phyloP scores from a whole-genome alignment of 495 filamentous ascomycete genomes.

The Podospora pseudocomata region DNA sequence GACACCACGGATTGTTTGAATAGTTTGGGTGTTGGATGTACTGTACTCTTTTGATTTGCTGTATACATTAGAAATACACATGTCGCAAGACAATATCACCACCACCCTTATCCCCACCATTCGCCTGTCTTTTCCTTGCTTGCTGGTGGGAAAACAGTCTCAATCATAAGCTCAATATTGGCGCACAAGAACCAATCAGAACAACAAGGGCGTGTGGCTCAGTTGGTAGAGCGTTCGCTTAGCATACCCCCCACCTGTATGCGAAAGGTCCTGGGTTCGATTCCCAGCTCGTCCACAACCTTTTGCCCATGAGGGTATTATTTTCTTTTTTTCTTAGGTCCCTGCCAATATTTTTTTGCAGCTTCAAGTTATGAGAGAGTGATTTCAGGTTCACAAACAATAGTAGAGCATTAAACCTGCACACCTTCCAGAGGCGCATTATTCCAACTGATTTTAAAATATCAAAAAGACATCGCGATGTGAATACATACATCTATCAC shows the following conservation, averaged over 20 bases:
- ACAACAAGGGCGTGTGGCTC: slow-evolving; percentile 21
- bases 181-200: background rate
- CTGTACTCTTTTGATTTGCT: no score
- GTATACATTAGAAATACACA: no score
- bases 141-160: background rate
- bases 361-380: background rate
- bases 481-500: background rate
- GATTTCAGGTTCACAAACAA: background rate
- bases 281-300: slow-evolving; percentile 23
- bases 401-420: background rate
- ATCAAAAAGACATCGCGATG: background rate
- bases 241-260: slow-evolving; percentile 17
- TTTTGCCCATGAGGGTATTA: background rate
- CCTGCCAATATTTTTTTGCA: background rate
- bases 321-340: background rate
- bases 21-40: no score
- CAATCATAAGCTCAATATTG: background rate
- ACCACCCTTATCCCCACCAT: no score
- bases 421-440: background rate
- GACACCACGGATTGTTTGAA: no score
- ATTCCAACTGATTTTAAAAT: background rate
- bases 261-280: slow-evolving; percentile 27
- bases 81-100: no score
- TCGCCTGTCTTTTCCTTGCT: no score
- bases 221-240: slow-evolving; percentile 27